phyloP scores from a whole-genome alignment of 108 stramenopile species.

The Pseudonitzschia multiseries region DNA sequence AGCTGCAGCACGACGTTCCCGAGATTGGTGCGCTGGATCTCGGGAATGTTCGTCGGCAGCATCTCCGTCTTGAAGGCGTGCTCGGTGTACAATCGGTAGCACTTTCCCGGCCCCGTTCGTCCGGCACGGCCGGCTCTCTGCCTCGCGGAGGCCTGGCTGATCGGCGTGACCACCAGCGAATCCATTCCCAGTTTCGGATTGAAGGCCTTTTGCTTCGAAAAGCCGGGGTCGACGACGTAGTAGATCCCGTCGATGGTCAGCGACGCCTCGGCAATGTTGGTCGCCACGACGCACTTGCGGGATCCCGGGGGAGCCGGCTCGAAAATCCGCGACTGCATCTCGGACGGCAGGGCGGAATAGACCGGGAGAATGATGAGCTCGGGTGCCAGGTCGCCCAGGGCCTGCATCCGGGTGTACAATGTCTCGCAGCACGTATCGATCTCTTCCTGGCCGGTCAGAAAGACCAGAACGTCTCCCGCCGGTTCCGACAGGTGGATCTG shows the following conservation, averaged over 20 bases:
- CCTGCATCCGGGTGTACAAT: conserved; percentile 94
- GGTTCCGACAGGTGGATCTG: conserved; percentile 98
- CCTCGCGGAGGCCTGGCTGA: conserved; percentile 93
- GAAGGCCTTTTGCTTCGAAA: conserved; percentile 97
- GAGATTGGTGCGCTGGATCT: conserved; percentile 95
- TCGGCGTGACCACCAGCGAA: conserved; percentile 95
- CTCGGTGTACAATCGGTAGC: conserved; percentile 98
- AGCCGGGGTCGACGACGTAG: conserved; percentile 99
- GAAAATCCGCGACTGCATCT: conserved; percentile 99
- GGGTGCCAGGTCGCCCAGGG: conserved; percentile 93
- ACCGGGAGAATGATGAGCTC: conserved; percentile 97
- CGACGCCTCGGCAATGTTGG: conserved; percentile 99
- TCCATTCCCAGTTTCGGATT: conserved; percentile 99
- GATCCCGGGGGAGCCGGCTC: conserved; percentile 95
- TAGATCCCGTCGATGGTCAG: conserved; percentile 99
- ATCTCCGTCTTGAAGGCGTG: conserved; percentile 91
- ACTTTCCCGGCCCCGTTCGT: conserved; percentile 97
- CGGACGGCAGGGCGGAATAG: conserved; percentile 95
- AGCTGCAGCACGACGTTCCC: conserved; percentile 95
- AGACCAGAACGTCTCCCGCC: conserved; percentile 95
- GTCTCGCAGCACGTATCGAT: conserved; percentile 99
- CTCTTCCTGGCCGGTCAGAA: conserved; percentile 98
- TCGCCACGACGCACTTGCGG: conserved; percentile 96
- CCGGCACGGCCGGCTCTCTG: conserved; percentile 97
- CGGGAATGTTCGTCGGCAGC: conserved; percentile 92